These are phyloP conservation scores for barley (Hordeum vulgare) DNA, from an alignment of 176 grass and related monocot genomes.

Conservation along the genomic window MorexV3_pseudomolecules_assembly NC_058522.1:58890205-58890704, in stretches of 20 bases:
- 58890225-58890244: too few relatives aligned
- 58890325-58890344: too few relatives aligned
- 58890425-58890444: too few relatives aligned
- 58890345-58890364: too few relatives aligned
- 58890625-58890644: neutral
- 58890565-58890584: neutral
- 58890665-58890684: neutral
- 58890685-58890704: neutral
- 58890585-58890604: neutral
- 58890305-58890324: too few relatives aligned
- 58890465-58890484: neutral
- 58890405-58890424: too few relatives aligned
- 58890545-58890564: neutral
- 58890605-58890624: neutral
- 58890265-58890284: too few relatives aligned
- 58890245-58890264: too few relatives aligned
- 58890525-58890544: neutral
- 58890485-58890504: neutral
- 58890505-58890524: neutral
- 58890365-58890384: too few relatives aligned
- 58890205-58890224: too few relatives aligned
- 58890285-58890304: too few relatives aligned
- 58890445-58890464: constrained; percentile 15
- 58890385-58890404: too few relatives aligned
- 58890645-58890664: neutral